Evolutionary conservation across 192 early-diverging fungal genomes (phyloP), one percentile per base, ranked within the genome.

Genomic region (Coemansia biformis): DNA sequence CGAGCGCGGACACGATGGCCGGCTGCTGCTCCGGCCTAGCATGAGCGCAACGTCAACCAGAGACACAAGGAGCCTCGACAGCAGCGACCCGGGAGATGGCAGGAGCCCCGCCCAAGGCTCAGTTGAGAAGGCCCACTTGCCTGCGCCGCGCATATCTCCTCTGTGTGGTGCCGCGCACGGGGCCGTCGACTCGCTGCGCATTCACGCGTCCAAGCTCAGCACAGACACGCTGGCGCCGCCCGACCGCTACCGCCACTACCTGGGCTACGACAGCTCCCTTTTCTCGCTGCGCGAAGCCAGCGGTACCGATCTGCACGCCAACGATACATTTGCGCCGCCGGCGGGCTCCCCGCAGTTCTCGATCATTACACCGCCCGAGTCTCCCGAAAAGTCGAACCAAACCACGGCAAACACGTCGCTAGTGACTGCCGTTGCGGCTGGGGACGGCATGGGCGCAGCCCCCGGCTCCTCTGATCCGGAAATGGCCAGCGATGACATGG

Each of bases 1-100:
- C 23, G 68, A 64, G 38, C 51, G 68, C 8, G 51, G 36, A 6
- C 43, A 72, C 7, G 68, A 72, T 21, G 68, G 68, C 0, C 47
- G 53, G 26, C 39, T 72, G 7, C 36, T 51, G 18, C 54, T 72
- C 14, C 40, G 40, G 31, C 39, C 49, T 21, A 24, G 18, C 12
- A 19, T 21, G 28, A 15, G 34, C 17, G n/a, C 47, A 18, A 34
- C 13, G 18, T 10, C 2, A n/a, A 41, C 37, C 39, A 45, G 5
- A 37, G 43, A 13, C 40, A 28, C 12, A 32, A 32, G 11, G 3
- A 9, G 14, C 8, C 17, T 16, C 15, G 43, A 31, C 17, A 32
- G 43, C 19, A 30, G 43, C 2, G 17, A 46, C 31, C 19, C 28
- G 16, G 30, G 30, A 3, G 24, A 6, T 6, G 24, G 24, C 24